phyloP scores from a whole-genome alignment of 164 flowering plant species.

The Liriodendron chinense region DNA sequence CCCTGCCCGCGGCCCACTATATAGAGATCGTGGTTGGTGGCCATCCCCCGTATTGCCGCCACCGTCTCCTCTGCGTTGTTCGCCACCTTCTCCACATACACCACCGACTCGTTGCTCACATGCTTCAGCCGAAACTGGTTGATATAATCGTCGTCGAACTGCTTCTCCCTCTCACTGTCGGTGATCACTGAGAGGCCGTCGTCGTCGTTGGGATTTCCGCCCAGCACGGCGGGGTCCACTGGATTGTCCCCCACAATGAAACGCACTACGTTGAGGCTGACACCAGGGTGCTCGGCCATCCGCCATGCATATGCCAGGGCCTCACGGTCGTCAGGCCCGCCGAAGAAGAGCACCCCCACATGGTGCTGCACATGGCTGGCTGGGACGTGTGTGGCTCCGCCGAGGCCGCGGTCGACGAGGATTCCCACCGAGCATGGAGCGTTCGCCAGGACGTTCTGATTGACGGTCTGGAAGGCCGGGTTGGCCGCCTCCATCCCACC shows the following conservation, averaged over 20 bases:
- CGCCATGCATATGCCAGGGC: slow-evolving; percentile 13
- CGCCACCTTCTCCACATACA: slow-evolving; percentile 16
- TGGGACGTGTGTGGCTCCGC: slow-evolving; percentile 11
- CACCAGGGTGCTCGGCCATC: slow-evolving; percentile 19
- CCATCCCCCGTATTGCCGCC: slow-evolving; percentile 11
- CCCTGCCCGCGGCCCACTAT: slow-evolving; percentile 22
- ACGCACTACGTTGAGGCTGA: slow-evolving; percentile 11
- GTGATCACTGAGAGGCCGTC: neutral
- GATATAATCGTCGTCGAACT: slow-evolving; percentile 11
- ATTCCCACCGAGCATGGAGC: slow-evolving; percentile 29
- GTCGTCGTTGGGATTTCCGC: neutral
- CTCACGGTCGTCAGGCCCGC: slow-evolving; percentile 27
- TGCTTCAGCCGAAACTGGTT: slow-evolving; percentile 13
- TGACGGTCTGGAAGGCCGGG: slow-evolving; percentile 24
- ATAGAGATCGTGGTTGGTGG: slow-evolving; percentile 12
- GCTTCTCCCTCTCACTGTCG: slow-evolving; percentile 7
- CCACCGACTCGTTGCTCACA: slow-evolving; percentile 8
- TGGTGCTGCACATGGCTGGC: slow-evolving; percentile 18
- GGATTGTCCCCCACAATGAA: slow-evolving; percentile 9
- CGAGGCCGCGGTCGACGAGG: slow-evolving; percentile 27
- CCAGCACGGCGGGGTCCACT: too few species aligned
- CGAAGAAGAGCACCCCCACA: slow-evolving; percentile 22
- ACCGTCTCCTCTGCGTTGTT: slow-evolving; percentile 24
- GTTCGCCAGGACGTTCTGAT: slow-evolving; percentile 19
- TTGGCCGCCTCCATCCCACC: slow-evolving; percentile 29